Conservation (phyloP, 2,329 filamentous ascomycete genomes). For the Dactylellina cionopaga region DNA sequence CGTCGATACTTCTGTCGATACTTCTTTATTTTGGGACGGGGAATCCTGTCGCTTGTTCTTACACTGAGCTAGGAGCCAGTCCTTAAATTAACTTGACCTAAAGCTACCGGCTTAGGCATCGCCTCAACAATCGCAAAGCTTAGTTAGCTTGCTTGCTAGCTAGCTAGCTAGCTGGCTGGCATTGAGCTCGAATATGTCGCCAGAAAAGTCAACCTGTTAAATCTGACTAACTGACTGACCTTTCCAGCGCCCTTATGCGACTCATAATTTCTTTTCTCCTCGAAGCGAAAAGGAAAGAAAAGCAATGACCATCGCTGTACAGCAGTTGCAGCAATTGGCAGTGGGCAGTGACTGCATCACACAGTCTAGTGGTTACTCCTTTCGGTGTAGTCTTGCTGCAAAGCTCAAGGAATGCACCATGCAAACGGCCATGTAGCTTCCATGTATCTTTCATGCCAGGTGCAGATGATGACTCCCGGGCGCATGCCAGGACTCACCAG, state of each 20-base stretch:
- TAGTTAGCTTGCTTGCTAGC: not conserved
- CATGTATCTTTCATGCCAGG: slow-evolving; percentile 33
- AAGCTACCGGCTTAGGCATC: slow-evolving; percentile 9
- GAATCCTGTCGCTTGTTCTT: slow-evolving; percentile 20
- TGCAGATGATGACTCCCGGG: slow-evolving; percentile 48
- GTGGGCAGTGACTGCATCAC: slow-evolving; percentile 48
- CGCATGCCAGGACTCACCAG: slow-evolving; percentile 42
- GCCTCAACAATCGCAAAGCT: slow-evolving; percentile 14
- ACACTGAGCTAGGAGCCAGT: not conserved
- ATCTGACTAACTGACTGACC: too few species aligned
- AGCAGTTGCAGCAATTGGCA: slow-evolving; percentile 1
- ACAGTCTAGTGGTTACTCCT: slow-evolving; percentile 35
- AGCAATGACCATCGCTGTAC: slow-evolving; percentile 12
- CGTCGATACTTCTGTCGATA: not conserved
- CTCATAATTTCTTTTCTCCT: too few species aligned
- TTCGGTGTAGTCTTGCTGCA: slow-evolving; percentile 17
- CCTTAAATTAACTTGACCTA: slow-evolving; percentile 1
- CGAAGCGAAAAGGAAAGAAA: too few species aligned
- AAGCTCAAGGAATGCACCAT: not conserved
- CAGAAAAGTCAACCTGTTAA: too few species aligned
- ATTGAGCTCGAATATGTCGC: too few species aligned
- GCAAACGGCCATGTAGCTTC: slow-evolving; percentile 25
- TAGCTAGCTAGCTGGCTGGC: too few species aligned
- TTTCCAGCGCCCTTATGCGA: too few species aligned
- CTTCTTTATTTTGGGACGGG: too few species aligned